Base-by-base conservation (phyloP, 768 basidiomycete species). In the Rhodotorula graminis region DNA sequence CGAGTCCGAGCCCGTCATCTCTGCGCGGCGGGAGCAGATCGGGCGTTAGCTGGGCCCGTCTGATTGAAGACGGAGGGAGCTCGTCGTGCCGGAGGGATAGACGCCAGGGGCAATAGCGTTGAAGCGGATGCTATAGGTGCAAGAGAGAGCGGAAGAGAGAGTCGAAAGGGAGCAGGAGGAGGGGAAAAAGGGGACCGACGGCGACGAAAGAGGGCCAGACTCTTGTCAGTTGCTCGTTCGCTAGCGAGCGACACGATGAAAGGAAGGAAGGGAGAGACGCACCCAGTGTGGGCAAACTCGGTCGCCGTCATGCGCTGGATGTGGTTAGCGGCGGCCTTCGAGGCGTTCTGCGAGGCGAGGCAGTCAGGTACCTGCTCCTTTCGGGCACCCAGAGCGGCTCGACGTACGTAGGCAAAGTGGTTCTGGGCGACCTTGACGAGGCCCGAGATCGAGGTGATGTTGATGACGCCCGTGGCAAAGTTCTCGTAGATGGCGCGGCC, bases 311-410 rank as follows among this genome's bases (percentile, higher is more conserved):
- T 33, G 47, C 72, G 72, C 21, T 53, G 47, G 25, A 73, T 64
- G 61, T 73, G 72, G 47, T 61, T 63, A 0, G 67, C 64, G 2
- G 67, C 72, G 4, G 44, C 72, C 50, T 73, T 73, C 16, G 60
- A 50, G 0, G 72, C 53, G 60, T 73, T 73, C 44, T 46, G 44
- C 44, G 15, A 14, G 12, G 2, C 14, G 44, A 6, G 6, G 68
- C 37, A 8, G 15, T 27, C 15, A 47, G 44, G 11, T 40, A n/a
- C n/a, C n/a, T n/a, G n/a, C n/a, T n/a, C n/a, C n/a, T n/a, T n/a
- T 21, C 23, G 9, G 33, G 40, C 16, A 7, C 15, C 2, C 29
- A 5, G 42, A 33, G 37, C 29, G 47, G n/a, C 19, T 21, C 9
- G 21, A 47, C 60, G 40, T 1, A 31, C 46, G 44, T 37, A 40